phyloP scores from a whole-genome alignment of 305 asterid species.

The Fraxinus xanthoxyloides region DNA sequence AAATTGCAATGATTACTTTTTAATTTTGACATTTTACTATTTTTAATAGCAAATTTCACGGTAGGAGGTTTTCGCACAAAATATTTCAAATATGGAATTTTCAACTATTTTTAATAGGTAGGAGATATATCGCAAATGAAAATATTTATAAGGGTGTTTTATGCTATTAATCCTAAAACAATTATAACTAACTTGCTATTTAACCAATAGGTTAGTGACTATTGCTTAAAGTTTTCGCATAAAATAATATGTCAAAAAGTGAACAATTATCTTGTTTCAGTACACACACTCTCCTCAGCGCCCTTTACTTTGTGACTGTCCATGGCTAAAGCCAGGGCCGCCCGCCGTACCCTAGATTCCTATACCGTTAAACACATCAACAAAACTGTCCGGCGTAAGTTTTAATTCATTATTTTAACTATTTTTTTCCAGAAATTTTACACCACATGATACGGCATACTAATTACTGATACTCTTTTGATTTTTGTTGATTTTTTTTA shows the following conservation, averaged over 20 bases:
- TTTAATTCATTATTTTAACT: background rate
- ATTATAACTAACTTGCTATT: background rate
- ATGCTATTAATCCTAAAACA: no score
- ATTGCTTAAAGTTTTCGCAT: background rate
- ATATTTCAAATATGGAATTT: no score
- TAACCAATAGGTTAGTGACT: background rate
- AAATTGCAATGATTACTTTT: no score
- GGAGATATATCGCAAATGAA: no score
- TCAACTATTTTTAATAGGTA: no score
- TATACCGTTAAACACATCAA: conserved; percentile 49
- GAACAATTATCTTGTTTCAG: conserved; percentile 28
- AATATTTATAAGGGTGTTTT: no score
- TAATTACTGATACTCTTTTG: background rate
- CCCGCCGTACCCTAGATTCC: conserved; percentile 60
- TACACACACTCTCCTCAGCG: conserved; percentile 28
- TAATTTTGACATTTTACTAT: no score
- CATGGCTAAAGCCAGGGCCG: conserved; percentile 65
- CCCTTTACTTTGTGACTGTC: conserved; percentile 25
- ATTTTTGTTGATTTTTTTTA: conserved; percentile 13
- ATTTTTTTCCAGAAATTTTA: background rate
- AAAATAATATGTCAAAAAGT: background rate
- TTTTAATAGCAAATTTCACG: no score
- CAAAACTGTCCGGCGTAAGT: conserved; percentile 59
- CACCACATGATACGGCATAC: background rate
- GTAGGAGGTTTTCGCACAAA: no score